Evolutionary conservation across 768 basidiomycete genomes (phyloP).

Genomic region (Rickenella mellea): DNA sequence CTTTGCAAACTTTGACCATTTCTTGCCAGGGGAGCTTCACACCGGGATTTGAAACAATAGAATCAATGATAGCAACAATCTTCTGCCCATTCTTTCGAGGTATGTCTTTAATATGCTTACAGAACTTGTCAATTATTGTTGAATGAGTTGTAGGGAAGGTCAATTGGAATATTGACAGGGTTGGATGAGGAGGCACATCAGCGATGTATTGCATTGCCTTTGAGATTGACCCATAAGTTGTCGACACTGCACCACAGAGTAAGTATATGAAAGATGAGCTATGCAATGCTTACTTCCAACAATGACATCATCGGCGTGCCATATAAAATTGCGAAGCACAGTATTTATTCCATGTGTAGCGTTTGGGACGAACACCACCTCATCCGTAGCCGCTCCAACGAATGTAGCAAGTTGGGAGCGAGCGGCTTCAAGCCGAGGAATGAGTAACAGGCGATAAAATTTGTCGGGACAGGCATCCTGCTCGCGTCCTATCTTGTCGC

Average conservation of each 20-base stretch:
- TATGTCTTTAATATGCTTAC: conserved; percentile 23
- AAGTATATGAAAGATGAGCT: not conserved
- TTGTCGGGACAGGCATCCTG: conserved; percentile 49
- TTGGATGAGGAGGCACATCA: conserved; percentile 48
- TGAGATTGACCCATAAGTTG: conserved; percentile 47
- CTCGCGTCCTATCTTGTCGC: conserved; percentile 28
- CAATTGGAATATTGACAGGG: conserved; percentile 36
- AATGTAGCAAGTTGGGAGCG: conserved; percentile 34
- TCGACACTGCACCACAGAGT: conserved; percentile 28
- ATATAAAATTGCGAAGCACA: conserved; percentile 56
- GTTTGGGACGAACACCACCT: conserved; percentile 34
- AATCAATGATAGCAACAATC: conserved; percentile 63
- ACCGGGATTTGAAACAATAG: conserved; percentile 55
- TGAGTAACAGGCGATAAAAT: conserved; percentile 34
- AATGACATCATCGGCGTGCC: conserved; percentile 59
- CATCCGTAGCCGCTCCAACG: not conserved
- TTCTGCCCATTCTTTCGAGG: conserved; percentile 24
- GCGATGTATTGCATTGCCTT: conserved; percentile 42
- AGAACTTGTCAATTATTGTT: conserved; percentile 43
- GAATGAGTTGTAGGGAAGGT: conserved; percentile 49
- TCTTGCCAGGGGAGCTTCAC: conserved; percentile 61
- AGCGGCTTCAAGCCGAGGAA: conserved; percentile 24
- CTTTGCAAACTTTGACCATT: conserved; percentile 53
- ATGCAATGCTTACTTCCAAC: conserved; percentile 34
- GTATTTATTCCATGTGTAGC: conserved; percentile 60